A percentile compares a stretch with the other conserved stretches of the same genome.
Evolutionary conservation across 2,329 filamentous ascomycete genomes (phyloP).

Genomic region (Aspergillus oerlinghausenensis): DNA sequence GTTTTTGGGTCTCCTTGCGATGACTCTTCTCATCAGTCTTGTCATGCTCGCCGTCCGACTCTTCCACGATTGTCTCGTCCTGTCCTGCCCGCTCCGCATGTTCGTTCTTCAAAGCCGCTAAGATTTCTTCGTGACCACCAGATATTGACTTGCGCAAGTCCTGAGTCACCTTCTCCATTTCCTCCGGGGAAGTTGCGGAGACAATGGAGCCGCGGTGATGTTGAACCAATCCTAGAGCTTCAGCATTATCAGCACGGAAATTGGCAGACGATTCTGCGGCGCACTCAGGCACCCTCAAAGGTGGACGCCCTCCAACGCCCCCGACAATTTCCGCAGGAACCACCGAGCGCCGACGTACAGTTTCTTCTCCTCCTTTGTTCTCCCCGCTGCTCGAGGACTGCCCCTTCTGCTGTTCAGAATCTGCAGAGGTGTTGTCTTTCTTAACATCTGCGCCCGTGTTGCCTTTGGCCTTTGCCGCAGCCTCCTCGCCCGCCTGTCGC

Average conservation of each 20-base stretch:
- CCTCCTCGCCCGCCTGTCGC: constrained; percentile 41
- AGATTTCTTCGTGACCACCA: constrained; percentile 20
- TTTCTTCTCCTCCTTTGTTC: constrained; percentile 13
- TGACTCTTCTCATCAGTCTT: constrained; percentile 2
- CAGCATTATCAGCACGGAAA: constrained; percentile 34
- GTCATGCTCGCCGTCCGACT: constrained; percentile 9
- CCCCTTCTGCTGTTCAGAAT: constrained; percentile 15
- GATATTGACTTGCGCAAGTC: constrained; percentile 38
- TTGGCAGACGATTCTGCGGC: constrained; percentile 37
- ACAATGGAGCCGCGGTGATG: constrained; percentile 37
- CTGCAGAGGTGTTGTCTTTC: constrained; percentile 11
- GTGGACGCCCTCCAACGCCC: constrained; percentile 23
- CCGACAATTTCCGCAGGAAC: constrained; percentile 24
- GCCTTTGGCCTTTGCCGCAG: constrained; percentile 35
- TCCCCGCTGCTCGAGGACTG: constrained; percentile 12
- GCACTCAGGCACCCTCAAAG: constrained; percentile 27
- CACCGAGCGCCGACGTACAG: constrained; percentile 26
- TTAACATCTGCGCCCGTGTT: constrained; percentile 11
- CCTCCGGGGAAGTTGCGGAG: constrained; percentile 29
- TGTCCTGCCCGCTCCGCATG: constrained; percentile 18
- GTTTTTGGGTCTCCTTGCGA: not conserved
- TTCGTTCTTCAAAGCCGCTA: constrained; percentile 28
- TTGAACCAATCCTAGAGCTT: constrained; percentile 32
- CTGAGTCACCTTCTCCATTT: constrained; percentile 30
- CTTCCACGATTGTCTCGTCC: constrained; percentile 24